These are phyloP conservation scores for Cercospora canescens DNA, from an alignment of 2,329 filamentous ascomycete species.

Conservation along the genomic window DNA sequence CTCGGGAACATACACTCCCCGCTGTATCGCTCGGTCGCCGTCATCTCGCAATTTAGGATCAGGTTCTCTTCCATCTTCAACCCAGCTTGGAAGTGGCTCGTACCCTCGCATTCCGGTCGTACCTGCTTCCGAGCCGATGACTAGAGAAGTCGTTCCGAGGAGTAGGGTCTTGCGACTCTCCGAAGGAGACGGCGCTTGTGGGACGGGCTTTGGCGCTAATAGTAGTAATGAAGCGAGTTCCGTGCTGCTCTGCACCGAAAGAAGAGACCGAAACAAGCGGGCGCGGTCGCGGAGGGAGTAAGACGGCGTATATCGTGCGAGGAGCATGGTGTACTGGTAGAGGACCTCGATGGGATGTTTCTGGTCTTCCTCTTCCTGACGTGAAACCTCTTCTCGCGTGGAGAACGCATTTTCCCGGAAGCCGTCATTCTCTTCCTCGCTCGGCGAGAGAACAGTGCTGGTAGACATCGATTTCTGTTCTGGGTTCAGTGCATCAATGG, in stretches of 20 bases:
- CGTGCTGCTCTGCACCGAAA: conserved; percentile 70
- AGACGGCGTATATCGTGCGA: conserved; percentile 89
- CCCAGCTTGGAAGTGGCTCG: conserved; percentile 79
- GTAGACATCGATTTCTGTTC: conserved; percentile 5
- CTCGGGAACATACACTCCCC: conserved; percentile 39
- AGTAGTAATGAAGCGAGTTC: conserved; percentile 89
- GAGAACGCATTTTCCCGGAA: conserved; percentile 29
- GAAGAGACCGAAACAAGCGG: conserved; percentile 81
- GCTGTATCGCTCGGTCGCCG: conserved; percentile 28
- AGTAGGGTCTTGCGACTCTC: conserved; percentile 70
- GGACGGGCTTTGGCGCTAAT: conserved; percentile 89
- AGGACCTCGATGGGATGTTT: conserved; percentile 71
- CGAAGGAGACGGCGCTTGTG: conserved; percentile 84
- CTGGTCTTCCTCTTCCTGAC: background rate
- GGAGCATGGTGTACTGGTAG: conserved; percentile 80
- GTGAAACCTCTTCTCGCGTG: background rate
- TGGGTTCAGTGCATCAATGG: conserved; percentile 27
- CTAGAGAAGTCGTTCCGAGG: conserved; percentile 81
- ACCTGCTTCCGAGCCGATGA: conserved; percentile 70
- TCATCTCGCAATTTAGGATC: conserved; percentile 70
- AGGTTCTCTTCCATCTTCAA: conserved; percentile 75
- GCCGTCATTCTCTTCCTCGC: conserved; percentile 28
- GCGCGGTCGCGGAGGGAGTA: conserved; percentile 93
- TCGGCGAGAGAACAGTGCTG: conserved; percentile 26
- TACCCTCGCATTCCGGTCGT: conserved; percentile 60